phyloP scores from a whole-genome alignment of 768 basidiomycete genomes.

The Austroboletus eburneus region DNA sequence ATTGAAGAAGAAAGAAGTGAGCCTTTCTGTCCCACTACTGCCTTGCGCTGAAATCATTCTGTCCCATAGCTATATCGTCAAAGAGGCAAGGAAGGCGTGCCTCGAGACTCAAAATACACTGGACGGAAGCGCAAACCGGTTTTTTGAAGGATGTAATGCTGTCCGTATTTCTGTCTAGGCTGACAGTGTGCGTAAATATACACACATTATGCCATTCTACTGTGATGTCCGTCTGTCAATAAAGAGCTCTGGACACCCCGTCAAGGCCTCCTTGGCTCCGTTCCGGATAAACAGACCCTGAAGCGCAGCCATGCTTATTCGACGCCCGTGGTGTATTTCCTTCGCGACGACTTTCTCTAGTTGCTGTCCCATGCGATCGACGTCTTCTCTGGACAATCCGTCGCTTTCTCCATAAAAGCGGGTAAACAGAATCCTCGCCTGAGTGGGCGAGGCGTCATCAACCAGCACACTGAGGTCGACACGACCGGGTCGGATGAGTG shows the following conservation, averaged over 20 bases:
- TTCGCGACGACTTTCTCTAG: conserved; percentile 52
- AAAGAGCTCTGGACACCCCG: conserved; percentile 43
- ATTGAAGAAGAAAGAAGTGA: conserved; percentile 91
- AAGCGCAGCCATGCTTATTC: conserved; percentile 92
- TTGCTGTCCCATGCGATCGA: conserved; percentile 44
- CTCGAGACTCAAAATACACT: conserved; percentile 83
- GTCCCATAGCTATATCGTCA: conserved; percentile 66
- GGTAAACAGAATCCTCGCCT: conserved; percentile 73
- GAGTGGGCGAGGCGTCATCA: conserved; percentile 80
- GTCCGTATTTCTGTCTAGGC: not conserved
- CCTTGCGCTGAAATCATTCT: conserved; percentile 2
- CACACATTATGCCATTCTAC: conserved; percentile 8
- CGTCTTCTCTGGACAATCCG: conserved; percentile 30
- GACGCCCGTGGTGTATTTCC: conserved; percentile 48
- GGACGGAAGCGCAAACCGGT: conserved; percentile 80
- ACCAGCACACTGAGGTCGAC: conserved; percentile 84
- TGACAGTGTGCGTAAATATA: conserved; percentile 2
- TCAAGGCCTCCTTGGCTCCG: conserved; percentile 51
- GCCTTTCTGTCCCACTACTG: conserved; percentile 13
- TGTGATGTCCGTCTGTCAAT: conserved; percentile 27
- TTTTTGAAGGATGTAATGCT: conserved; percentile 49
- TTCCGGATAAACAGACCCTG: conserved; percentile 93
- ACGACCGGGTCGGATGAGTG: conserved; percentile 91
- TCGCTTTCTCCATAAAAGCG: conserved; percentile 72
- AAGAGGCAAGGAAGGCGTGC: conserved; percentile 82